Base-by-base conservation (phyloP, 495 filamentous ascomycete species). In the Neurospora sp. region DNA sequence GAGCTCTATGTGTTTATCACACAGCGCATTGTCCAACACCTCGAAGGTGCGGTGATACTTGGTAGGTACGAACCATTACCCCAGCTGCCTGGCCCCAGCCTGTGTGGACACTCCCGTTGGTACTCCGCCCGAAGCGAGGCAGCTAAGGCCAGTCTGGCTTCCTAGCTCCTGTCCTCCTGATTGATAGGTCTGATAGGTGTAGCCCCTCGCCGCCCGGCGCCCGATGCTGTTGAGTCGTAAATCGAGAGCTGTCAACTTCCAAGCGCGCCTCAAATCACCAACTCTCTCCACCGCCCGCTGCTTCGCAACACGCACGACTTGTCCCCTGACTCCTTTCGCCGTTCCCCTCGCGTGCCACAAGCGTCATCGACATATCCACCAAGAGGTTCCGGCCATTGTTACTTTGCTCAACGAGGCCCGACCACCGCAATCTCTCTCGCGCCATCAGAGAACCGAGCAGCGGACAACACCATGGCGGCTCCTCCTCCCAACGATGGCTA, bases 401-500 rank as follows among this genome's bases (percentile, higher is more conserved):
- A 37, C 10, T 40, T 40, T 12, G 39, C 39, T 39, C 39, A 39
- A 39, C 39, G 39, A 39, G 11, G 39, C 39, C 39, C 10, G 39
- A 40, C 39, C 39, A 40, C 39, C 39, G 39, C 18, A 35, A 18
- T 65, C 27, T 65, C 14, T 61, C 27, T 5, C 53, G 27, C 53
- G 27, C 7, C 53, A 14, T 18, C 53, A 37, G 53, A 18, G 14
- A 65, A 16, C 27, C 68, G 44, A 69, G 71, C 75, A 71, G 44
- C 44, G 70, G 71, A 37, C 74, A 71, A 77, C 78, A 80, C 77
- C 71, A 89, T 89, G 87, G 81, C 87, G 27, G 85, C 86, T 70
- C 53, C 53, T 61, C 53, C 53, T 65, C 86, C 87, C 38, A 83
- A 88, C 74, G 85, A 87, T 39, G 84, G 82, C 78, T 89, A 89